phyloP scores from a whole-genome alignment of 345 rosid genomes.

The Dimocarpus longan region DNA sequence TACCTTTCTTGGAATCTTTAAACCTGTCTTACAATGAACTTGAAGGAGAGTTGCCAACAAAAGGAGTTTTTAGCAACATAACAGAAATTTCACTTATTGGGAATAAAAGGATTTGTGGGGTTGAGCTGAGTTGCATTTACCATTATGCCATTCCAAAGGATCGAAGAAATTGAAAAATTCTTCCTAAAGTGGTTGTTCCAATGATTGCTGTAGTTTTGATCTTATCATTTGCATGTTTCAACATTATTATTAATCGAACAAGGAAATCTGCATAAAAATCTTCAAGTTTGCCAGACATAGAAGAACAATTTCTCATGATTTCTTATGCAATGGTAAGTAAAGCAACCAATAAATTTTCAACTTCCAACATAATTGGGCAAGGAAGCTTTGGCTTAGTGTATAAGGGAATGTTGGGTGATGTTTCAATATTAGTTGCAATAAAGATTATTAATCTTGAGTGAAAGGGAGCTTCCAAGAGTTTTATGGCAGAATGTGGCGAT shows the following conservation, averaged over 20 bases:
- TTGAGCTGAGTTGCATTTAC: conserved; percentile 10
- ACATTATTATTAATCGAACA: neutral
- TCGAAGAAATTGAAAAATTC: conserved; percentile 7
- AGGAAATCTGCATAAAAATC: neutral
- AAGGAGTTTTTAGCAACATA: conserved; percentile 11
- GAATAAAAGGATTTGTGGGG: conserved; percentile 21
- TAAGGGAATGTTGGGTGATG: conserved; percentile 26
- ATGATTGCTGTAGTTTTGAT: neutral
- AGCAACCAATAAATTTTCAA: conserved; percentile 34
- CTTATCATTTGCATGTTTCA: neutral
- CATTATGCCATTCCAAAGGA: neutral
- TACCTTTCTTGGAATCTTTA: neutral
- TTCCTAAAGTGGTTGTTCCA: conserved; percentile 12
- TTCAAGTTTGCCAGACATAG: neutral
- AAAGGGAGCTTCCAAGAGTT: conserved; percentile 47
- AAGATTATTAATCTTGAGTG: conserved; percentile 42
- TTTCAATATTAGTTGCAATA: conserved; percentile 21
- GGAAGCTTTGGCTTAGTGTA: conserved; percentile 32
- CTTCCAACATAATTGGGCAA: conserved; percentile 25
- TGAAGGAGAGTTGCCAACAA: conserved; percentile 19
- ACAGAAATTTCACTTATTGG: conserved; percentile 12
- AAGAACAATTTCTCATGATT: neutral
- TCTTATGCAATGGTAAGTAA: conserved; percentile 8
- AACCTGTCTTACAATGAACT: conserved; percentile 23
- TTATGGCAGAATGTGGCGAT: conserved; percentile 46